phyloP scores from a whole-genome alignment of 495 filamentous ascomycete species.

The Wilcoxina mikolae region DNA sequence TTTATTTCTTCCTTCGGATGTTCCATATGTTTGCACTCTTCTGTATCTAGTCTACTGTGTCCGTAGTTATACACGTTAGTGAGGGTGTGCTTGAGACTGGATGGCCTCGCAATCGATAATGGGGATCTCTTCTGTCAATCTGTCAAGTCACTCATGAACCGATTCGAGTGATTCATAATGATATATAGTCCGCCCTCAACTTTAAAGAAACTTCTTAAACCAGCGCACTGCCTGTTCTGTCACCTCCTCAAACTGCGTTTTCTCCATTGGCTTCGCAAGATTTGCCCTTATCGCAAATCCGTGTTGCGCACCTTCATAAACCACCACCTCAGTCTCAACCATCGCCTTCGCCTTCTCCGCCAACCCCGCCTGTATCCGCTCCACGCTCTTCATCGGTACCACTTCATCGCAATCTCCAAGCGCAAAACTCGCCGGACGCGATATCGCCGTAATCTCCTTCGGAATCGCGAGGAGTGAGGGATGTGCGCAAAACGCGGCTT shows the following conservation, averaged over 20 bases:
- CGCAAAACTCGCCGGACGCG: conserved; percentile 40
- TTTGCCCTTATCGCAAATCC: conserved; percentile 43
- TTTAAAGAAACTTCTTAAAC: conserved; percentile 32
- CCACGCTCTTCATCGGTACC: conserved; percentile 31
- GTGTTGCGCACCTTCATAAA: conserved; percentile 44
- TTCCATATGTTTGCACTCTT: too few relatives aligned
- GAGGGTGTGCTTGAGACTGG: too few relatives aligned
- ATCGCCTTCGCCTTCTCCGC: conserved; percentile 29
- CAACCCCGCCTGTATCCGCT: conserved; percentile 35
- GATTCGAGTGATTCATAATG: too few relatives aligned
- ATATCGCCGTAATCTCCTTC: conserved; percentile 39
- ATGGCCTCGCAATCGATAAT: too few relatives aligned
- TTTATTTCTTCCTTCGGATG: too few relatives aligned
- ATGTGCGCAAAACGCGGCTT: conserved; percentile 19
- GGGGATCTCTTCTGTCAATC: too few relatives aligned
- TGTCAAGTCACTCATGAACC: too few relatives aligned
- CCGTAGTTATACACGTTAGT: too few relatives aligned
- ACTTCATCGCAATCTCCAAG: conserved; percentile 40
- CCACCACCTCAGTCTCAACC: conserved; percentile 35
- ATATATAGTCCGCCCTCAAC: neutral
- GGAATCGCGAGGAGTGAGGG: conserved; percentile 36
- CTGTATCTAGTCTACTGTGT: too few relatives aligned
- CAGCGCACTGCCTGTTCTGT: conserved; percentile 43
- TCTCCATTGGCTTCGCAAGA: conserved; percentile 32
- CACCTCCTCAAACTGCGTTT: conserved; percentile 32